These are phyloP conservation scores for Phialocephala subalpina DNA, from an alignment of 2,329 filamentous ascomycete species.

Conservation along the genomic window DNA sequence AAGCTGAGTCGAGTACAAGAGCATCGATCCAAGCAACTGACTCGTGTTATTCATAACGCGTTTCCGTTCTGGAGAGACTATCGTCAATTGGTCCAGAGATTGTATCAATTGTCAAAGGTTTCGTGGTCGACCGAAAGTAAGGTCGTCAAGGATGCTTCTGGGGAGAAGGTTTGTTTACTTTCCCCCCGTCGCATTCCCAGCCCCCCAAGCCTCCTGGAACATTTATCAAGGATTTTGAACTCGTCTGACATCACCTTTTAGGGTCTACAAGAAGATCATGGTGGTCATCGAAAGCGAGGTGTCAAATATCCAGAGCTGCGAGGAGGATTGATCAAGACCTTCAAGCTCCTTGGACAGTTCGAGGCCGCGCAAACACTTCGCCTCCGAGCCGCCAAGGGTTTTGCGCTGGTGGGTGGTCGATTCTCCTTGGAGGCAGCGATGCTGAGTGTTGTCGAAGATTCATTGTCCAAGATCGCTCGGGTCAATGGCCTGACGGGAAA, in stretches of 20 bases:
- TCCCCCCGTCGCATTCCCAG: neutral
- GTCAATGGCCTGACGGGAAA: neutral
- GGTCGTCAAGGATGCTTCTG: neutral
- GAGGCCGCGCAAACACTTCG: neutral
- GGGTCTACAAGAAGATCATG: neutral
- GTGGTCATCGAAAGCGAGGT: neutral
- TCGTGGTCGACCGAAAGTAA: neutral
- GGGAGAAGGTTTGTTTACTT: neutral
- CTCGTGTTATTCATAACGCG: neutral
- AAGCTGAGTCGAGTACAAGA: neutral
- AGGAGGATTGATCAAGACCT: neutral
- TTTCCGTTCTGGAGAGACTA: neutral
- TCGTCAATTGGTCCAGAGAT: neutral
- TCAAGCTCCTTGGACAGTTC: neutral
- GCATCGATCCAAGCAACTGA: neutral
- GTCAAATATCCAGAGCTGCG: neutral
- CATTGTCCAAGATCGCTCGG: neutral
- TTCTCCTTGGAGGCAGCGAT: neutral
- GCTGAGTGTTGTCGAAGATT: neutral
- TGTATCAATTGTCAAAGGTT: neutral
- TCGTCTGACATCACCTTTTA: neutral
- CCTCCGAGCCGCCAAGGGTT: neutral
- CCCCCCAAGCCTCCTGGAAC: too few species aligned
- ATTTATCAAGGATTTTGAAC: too few species aligned
- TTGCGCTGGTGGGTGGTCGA: neutral